Evolutionary conservation across 495 filamentous ascomycete genomes (phyloP).

Genomic region (Neurospora sp.): DNA sequence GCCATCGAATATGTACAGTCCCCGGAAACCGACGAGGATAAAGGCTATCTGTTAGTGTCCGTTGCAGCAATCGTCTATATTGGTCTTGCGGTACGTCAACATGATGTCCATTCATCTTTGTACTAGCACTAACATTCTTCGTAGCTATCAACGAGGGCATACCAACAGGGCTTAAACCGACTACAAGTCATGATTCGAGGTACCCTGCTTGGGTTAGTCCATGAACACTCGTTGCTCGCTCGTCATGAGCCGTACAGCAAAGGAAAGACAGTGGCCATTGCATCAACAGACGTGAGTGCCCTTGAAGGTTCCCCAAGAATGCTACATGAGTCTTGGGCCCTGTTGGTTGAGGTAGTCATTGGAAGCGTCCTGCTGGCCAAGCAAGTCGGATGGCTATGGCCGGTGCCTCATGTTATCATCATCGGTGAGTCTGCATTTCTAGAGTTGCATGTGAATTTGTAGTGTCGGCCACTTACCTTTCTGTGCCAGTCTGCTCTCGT

Average conservation of each 20-base stretch:
- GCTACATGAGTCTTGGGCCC: constrained; percentile 39
- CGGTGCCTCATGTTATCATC: constrained; percentile 46
- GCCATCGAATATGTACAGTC: constrained; percentile 38
- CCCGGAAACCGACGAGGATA: constrained; percentile 16
- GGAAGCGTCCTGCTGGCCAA: constrained; percentile 48
- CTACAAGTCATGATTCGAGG: constrained; percentile 49
- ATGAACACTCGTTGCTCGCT: constrained; percentile 38
- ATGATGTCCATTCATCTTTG: not conserved
- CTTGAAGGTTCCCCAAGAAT: constrained; percentile 22
- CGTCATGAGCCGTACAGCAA: constrained; percentile 33
- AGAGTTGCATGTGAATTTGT: not conserved
- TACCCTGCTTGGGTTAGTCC: constrained; percentile 49
- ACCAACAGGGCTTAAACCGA: constrained; percentile 47
- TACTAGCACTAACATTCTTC: not conserved
- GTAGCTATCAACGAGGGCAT: constrained; percentile 40
- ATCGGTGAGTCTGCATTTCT: constrained; percentile 27
- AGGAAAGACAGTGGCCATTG: constrained; percentile 48
- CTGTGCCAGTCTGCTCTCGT: constrained; percentile 25
- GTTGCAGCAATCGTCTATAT: constrained; percentile 47
- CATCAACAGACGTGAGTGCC: constrained; percentile 38
- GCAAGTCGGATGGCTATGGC: constrained; percentile 45
- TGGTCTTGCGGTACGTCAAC: constrained; percentile 43
- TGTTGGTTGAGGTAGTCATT: constrained; percentile 45
- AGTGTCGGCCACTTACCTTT: not conserved
- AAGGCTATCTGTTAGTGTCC: constrained; percentile 47